These are phyloP conservation scores for Rhizopus sp. DNA, from an alignment of 371 early-diverging fungal genomes.

Conservation along the genomic window DNA sequence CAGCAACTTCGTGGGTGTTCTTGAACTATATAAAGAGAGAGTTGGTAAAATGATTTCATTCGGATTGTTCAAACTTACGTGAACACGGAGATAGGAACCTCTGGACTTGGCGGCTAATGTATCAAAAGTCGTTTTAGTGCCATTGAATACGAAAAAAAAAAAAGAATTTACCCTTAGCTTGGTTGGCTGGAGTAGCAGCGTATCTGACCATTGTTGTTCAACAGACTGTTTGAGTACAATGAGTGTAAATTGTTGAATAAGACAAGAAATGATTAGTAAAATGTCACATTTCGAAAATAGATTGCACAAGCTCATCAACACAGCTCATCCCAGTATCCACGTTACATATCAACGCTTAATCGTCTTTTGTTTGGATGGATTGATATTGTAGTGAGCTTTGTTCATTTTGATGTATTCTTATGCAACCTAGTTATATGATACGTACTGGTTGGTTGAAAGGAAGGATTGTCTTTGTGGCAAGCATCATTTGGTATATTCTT, in stretches of 20 bases:
- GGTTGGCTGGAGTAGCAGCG: conserved; percentile 59
- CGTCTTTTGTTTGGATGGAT: background rate
- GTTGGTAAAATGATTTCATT: background rate
- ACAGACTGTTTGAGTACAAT: conserved; percentile 13
- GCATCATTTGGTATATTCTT: background rate
- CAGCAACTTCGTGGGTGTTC: conserved; percentile 99
- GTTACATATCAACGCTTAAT: background rate
- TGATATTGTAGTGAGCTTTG: background rate
- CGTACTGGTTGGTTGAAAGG: conserved; percentile 7
- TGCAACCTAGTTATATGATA: background rate
- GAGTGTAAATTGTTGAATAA: background rate
- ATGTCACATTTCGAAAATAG: background rate
- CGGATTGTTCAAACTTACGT: conserved; percentile 49
- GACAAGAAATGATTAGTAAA: conserved; percentile 2
- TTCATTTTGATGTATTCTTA: background rate
- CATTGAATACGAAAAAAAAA: background rate
- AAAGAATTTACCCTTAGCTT: conserved; percentile 51
- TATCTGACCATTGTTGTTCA: conserved; percentile 58
- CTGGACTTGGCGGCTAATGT: conserved; percentile 87
- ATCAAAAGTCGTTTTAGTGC: conserved; percentile 5
- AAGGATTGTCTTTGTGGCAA: conserved; percentile 1
- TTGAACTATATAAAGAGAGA: conserved; percentile 60
- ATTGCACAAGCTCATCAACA: background rate
- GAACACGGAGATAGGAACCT: conserved; percentile 97
- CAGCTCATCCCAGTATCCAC: background rate